phyloP scores from a whole-genome alignment of 257 asterid genomes.

The Solanum sitiens region DNA sequence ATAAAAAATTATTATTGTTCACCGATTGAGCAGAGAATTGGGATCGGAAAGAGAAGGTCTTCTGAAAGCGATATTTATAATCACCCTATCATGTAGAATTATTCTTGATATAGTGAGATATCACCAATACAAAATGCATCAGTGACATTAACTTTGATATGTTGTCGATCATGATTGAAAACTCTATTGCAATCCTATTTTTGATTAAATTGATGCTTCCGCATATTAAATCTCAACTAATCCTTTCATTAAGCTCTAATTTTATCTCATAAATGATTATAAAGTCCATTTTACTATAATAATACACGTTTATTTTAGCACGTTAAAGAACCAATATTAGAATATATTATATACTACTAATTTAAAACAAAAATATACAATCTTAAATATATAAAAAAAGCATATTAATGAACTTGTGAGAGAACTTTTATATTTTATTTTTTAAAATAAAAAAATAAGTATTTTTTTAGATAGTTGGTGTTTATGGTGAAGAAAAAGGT shows the following conservation, averaged over 20 bases:
- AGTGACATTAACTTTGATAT: not conserved
- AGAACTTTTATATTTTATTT: too few species aligned
- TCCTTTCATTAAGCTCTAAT: not conserved
- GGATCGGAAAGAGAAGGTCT: not conserved
- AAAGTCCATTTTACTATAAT: not conserved
- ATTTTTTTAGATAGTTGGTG: too few species aligned
- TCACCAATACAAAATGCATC: accelerated
- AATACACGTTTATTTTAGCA: not conserved
- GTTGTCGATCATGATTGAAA: not conserved
- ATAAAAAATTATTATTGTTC: not conserved
- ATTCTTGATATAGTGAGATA: not conserved
- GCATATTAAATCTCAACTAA: not conserved
- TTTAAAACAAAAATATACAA: not conserved
- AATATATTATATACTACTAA: not conserved
- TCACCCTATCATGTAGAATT: not conserved
- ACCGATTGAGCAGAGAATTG: not conserved
- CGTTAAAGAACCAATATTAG: not conserved
- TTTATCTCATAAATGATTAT: not conserved
- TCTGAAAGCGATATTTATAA: not conserved
- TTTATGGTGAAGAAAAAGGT: not conserved
- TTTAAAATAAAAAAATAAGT: too few species aligned
- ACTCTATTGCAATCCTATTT: not conserved
- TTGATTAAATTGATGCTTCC: not conserved
- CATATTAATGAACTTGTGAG: too few species aligned
- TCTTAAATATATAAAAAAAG: not conserved